Conservation (phyloP, 305 asterid species). For the Striga hermonthica region DNA sequence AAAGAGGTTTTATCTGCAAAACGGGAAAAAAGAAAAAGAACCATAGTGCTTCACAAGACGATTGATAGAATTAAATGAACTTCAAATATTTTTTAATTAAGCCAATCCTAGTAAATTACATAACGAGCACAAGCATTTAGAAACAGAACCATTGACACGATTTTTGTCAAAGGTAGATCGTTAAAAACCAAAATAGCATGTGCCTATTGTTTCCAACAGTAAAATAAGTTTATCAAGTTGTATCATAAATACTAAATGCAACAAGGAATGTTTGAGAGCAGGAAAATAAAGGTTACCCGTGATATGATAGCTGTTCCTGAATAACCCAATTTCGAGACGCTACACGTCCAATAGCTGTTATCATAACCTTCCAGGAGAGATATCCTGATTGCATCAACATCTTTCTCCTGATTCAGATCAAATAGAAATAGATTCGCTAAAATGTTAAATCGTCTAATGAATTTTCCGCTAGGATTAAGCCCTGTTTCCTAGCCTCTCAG, state of each 20-base stretch:
- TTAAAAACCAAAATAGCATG: not conserved
- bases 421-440: constrained; percentile 4
- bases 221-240: constrained; percentile 3
- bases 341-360: constrained; percentile 89
- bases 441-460: not conserved
- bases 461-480: no score
- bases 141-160: not conserved
- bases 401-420: constrained; percentile 66
- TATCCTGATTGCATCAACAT: constrained; percentile 68
- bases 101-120: not conserved
- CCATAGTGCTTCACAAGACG: not conserved
- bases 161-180: no score
- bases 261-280: not conserved
- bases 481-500: not conserved
- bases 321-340: constrained; percentile 85
- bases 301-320: constrained; percentile 94
- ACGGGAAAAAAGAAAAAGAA: constrained; percentile 19
- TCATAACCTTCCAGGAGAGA: constrained; percentile 71
- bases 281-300: constrained; percentile 47
- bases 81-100: not conserved
- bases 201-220: not conserved
- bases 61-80: constrained; percentile 3
- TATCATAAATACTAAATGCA: not conserved
- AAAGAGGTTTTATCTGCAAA: constrained; percentile 72
- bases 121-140: not conserved